Base-by-base conservation (phyloP, 306 rosid genomes). In the Cercis canadensis region DNA sequence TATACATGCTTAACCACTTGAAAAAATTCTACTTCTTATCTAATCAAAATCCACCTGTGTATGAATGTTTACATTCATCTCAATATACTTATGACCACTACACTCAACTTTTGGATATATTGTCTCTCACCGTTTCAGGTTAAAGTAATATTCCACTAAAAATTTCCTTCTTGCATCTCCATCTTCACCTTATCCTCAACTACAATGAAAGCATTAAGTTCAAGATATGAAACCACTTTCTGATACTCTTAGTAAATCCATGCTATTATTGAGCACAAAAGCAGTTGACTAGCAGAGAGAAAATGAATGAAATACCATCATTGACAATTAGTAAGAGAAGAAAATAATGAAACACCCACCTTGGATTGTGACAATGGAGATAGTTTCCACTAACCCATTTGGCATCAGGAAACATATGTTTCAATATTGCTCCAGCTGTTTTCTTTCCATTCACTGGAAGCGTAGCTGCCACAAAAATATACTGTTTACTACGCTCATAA, bases 371-470 rank as follows among this genome's bases (percentile, higher is more conserved):
- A 78, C 97, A 69, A 76, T 94, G 99, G 67, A 94, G 97, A 77
- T 86, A 94, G 65, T 87, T 87, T 72, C 99, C 97, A 14, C 84
- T 87, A 80, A 94, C 92, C 99, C 99, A 89, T 39, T 49, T 64
- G 47, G 96, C 92, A 77, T 81, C 89, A 18, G 99, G 89, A 88
- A 90, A 94, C 96, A 90, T 81, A 67, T 89, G 78, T 62, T 89
- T 89, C 81, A 94, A 75, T 57, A 86, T 68, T 44, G 76, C 88
- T 61, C 97, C 99, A 5, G 97, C 97, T 53, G 99, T 91, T 84
- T 86, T 90, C 89, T 90, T 94, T 74, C 97, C 99, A 79, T 94
- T 94, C 55, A 78, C 82, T 10, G 99, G 99, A 78, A 94, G 99
- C 51, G 99, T 94, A 58, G 99, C 97, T 15, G 99, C 99, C 77